phyloP scores from a whole-genome alignment of 2,329 filamentous ascomycete genomes.

The Rutstroemia sp. region DNA sequence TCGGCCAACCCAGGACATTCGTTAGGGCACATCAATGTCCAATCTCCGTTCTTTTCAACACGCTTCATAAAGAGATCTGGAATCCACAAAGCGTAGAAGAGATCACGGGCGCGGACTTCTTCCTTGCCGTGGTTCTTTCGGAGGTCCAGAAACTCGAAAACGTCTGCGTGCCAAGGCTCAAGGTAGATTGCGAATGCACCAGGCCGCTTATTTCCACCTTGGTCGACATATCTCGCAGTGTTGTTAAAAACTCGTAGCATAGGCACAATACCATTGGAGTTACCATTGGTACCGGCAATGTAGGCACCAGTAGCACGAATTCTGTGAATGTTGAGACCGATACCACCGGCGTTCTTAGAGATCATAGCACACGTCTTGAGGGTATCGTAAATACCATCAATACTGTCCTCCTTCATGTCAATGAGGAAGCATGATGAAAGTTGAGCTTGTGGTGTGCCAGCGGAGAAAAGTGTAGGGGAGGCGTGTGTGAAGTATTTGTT shows the following conservation, averaged over 20 bases:
- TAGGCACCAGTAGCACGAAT: conserved; percentile 97
- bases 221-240: conserved; percentile 96
- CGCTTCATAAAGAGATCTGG: conserved; percentile 99
- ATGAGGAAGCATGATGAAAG: conserved; percentile 98
- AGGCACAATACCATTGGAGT: conserved; percentile 92
- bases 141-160: conserved; percentile 95
- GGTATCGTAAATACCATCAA: conserved; percentile 98
- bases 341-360: conserved; percentile 98
- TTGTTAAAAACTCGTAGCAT: conserved; percentile 99
- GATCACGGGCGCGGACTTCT: conserved; percentile 89
- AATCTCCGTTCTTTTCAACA: conserved; percentile 91
- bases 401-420: conserved; percentile 99
- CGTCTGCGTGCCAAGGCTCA: conserved; percentile 97
- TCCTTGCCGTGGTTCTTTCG: conserved; percentile 99
- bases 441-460: conserved; percentile 89
- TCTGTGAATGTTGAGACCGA: conserved; percentile 91
- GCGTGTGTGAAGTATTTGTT: conserved; percentile 98
- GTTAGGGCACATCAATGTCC: conserved; percentile 98
- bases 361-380: conserved; percentile 99
- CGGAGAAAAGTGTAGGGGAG: conserved; percentile 96
- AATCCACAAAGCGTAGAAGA: conserved; percentile 98
- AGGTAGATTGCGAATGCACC: conserved; percentile 98
- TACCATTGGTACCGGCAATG: conserved; percentile 96
- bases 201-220: conserved; percentile 98
- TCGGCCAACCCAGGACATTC: conserved; percentile 93